phyloP scores from a whole-genome alignment of 108 stramenopile genomes.

The Craspedostauros australis region DNA sequence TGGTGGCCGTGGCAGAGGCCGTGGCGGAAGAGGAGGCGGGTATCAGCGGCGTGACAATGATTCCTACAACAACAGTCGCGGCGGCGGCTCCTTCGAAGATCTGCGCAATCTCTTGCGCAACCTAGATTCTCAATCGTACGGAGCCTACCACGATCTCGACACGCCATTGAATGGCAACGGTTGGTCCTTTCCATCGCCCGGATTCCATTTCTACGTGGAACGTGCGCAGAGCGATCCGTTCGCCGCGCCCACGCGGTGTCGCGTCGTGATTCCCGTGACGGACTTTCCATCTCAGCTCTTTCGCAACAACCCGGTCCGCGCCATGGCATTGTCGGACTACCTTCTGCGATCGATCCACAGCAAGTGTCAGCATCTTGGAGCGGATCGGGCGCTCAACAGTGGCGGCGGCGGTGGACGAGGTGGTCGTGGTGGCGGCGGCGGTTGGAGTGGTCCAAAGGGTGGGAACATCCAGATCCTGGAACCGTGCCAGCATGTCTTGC shows the following conservation, averaged over 20 bases:
- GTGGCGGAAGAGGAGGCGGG: constrained; percentile 24
- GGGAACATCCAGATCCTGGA: constrained; percentile 86
- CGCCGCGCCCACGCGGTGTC: constrained; percentile 87
- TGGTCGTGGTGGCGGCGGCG: constrained; percentile 34
- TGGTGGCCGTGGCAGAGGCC: constrained; percentile 37
- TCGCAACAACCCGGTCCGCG: constrained; percentile 56
- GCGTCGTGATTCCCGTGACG: constrained; percentile 63
- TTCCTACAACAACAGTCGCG: constrained; percentile 3
- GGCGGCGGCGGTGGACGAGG: too few species aligned
- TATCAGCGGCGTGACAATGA: constrained; percentile 2
- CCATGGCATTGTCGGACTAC: constrained; percentile 79
- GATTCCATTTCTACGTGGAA: constrained; percentile 70
- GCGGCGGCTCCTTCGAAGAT: constrained; percentile 62
- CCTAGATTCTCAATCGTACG: constrained; percentile 80
- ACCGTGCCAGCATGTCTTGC: constrained; percentile 87
- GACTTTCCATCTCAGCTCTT: constrained; percentile 66
- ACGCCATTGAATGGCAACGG: constrained; percentile 40
- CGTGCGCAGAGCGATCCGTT: constrained; percentile 91
- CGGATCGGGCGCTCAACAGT: constrained; percentile 46
- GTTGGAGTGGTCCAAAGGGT: constrained; percentile 83
- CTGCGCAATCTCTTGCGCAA: constrained; percentile 51
- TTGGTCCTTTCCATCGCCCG: constrained; percentile 39
- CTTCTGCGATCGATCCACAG: constrained; percentile 60
- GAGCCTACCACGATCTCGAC: constrained; percentile 87
- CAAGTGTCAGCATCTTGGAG: constrained; percentile 65